These are phyloP conservation scores for Cryphonectria naterciae DNA, from an alignment of 2,329 filamentous ascomycete genomes.

Conservation along the genomic window DNA sequence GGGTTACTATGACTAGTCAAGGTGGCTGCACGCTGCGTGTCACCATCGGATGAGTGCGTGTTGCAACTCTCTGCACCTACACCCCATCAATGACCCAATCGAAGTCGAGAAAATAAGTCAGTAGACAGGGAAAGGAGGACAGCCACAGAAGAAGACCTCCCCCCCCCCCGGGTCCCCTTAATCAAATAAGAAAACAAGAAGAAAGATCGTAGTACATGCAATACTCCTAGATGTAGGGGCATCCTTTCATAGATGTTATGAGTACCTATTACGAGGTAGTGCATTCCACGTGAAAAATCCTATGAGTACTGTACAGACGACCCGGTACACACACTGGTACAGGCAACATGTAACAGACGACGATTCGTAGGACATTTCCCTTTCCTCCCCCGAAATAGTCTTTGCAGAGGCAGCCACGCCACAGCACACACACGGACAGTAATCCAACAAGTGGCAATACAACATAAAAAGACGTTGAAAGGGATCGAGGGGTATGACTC, in stretches of 20 bases:
- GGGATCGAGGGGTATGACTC: not conserved
- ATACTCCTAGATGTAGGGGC: not conserved
- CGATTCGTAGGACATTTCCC: not conserved
- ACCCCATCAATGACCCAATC: not conserved
- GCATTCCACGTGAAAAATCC: not conserved
- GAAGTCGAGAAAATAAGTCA: not conserved
- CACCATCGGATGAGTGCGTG: not conserved
- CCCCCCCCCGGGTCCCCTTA: not conserved
- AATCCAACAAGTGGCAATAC: not conserved
- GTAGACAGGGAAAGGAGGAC: not conserved
- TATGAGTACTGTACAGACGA: not conserved
- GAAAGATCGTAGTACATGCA: not conserved
- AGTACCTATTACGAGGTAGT: not conserved
- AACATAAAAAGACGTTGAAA: not conserved
- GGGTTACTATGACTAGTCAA: not conserved
- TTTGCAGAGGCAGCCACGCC: not conserved
- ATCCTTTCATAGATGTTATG: too few species aligned
- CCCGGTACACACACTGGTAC: not conserved
- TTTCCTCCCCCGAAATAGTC: not conserved
- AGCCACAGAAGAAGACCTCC: not conserved
- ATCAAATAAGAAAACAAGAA: not conserved
- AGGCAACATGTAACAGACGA: not conserved
- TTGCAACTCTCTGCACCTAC: not conserved
- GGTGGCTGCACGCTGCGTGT: not conserved
- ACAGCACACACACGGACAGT: not conserved